Percentiles rank a stretch among this genome's conserved stretches.
These are phyloP conservation scores for Rhynchosporium secalis DNA, from an alignment of 2,329 filamentous ascomycete species.

Conservation along the genomic window DNA sequence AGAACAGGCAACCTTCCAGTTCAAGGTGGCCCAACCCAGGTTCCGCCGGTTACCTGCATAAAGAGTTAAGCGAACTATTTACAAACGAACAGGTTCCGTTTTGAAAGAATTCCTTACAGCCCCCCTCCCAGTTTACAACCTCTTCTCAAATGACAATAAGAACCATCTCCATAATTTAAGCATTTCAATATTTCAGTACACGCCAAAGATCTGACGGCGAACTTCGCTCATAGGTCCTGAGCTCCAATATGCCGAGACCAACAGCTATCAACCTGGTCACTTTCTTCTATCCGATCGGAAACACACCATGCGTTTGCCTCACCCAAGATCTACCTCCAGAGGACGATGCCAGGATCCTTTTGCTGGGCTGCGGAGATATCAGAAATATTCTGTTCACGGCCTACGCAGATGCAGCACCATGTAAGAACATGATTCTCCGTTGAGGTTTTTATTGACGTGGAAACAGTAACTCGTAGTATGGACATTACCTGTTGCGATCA, in stretches of 20 bases:
- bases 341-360: conserved; percentile 10
- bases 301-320: conserved; percentile 21
- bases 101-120: too few relatives aligned
- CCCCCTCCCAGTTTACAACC: too few relatives aligned
- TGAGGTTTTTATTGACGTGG: not conserved
- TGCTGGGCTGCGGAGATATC: conserved; percentile 25
- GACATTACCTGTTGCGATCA: not conserved
- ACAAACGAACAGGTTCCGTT: not conserved
- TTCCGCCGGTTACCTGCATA: too few relatives aligned
- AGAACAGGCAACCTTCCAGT: too few relatives aligned
- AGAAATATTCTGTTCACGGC: conserved; percentile 23
- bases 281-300: conserved; percentile 21
- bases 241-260: not conserved
- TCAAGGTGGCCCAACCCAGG: too few relatives aligned
- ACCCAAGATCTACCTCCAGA: conserved; percentile 7
- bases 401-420: conserved; percentile 8
- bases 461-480: not conserved
- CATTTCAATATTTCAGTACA: too few relatives aligned
- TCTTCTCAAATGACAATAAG: too few relatives aligned
- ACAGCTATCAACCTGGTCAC: conserved; percentile 1
- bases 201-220: too few relatives aligned
- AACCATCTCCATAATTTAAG: too few relatives aligned
- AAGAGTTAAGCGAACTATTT: not conserved
- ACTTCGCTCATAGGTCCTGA: too few relatives aligned
- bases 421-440: not conserved